phyloP scores from a whole-genome alignment of 768 basidiomycete species.

The Agaricus subrufescens region DNA sequence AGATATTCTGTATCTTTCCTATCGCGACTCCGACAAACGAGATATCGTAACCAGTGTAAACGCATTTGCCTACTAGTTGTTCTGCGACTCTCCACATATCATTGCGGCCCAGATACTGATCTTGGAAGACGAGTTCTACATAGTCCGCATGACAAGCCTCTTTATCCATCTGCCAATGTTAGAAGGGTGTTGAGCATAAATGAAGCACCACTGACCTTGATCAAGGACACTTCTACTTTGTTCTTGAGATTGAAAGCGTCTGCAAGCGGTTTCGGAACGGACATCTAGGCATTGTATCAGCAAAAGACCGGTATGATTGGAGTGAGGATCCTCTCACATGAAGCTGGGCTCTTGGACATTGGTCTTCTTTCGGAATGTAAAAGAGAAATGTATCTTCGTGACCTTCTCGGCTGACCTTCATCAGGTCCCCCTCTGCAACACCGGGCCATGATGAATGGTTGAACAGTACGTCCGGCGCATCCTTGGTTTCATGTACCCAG shows the following conservation, averaged over 20 bases:
- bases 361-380: constrained; percentile 62
- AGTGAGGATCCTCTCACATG: constrained; percentile 41
- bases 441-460: constrained; percentile 79
- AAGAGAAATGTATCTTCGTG: constrained; percentile 51
- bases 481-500: constrained; percentile 73
- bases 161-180: constrained; percentile 56
- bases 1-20: constrained; percentile 80
- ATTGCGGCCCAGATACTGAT: constrained; percentile 92
- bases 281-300: constrained; percentile 44
- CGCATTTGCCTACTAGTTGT: constrained; percentile 72
- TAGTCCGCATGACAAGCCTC: constrained; percentile 61
- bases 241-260: constrained; percentile 69
- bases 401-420: constrained; percentile 47
- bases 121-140: constrained; percentile 89
- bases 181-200: background rate
- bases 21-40: constrained; percentile 78
- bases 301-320: background rate
- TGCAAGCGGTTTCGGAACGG: constrained; percentile 67
- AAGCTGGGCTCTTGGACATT: constrained; percentile 52
- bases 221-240: constrained; percentile 65
- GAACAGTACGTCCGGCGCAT: constrained; percentile 54
- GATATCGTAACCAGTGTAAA: constrained; percentile 82
- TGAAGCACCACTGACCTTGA: constrained; percentile 46
- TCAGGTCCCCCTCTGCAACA: constrained; percentile 69
- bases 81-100: constrained; percentile 97